These are phyloP conservation scores for Aspergillus baeticus DNA, from an alignment of 495 filamentous ascomycete species.

Conservation along the genomic window DNA sequence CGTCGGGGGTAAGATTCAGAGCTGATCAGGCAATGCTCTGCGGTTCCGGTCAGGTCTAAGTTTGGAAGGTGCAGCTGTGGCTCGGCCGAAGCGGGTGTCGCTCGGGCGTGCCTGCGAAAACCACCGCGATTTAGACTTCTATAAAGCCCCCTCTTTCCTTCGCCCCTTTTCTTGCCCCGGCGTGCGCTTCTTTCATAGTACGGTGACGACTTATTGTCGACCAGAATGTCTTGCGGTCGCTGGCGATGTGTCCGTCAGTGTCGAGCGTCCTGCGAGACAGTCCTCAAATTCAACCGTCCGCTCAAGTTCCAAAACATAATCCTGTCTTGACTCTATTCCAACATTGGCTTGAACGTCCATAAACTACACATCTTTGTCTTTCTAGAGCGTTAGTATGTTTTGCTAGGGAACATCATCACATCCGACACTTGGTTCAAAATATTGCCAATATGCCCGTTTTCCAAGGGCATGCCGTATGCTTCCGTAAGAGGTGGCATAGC, in stretches of 20 bases:
- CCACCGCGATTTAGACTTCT: background rate
- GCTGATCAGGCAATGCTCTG: constrained; percentile 1
- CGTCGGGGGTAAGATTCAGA: background rate
- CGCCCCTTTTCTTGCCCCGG: no score
- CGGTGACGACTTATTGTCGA: no score
- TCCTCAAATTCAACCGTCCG: no score
- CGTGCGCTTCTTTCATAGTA: no score
- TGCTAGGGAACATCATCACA: constrained; percentile 45
- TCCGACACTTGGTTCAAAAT: constrained; percentile 37
- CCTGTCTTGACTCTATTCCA: no score
- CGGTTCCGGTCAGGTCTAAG: no score
- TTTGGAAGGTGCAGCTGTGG: background rate
- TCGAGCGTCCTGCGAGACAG: no score
- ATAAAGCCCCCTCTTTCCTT: background rate
- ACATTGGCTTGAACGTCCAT: background rate
- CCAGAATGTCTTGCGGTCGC: no score
- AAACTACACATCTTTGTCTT: background rate
- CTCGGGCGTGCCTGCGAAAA: background rate
- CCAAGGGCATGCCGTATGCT: constrained; percentile 4
- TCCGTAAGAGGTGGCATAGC: constrained; percentile 14
- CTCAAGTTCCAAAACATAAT: no score
- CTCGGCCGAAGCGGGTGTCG: constrained; percentile 16
- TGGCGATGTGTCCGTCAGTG: no score
- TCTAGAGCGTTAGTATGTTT: constrained; percentile 23
- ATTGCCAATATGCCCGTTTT: constrained; percentile 19